Base-by-base conservation (phyloP, 2,329 filamentous ascomycete genomes). In the Ascochyta lentis region DNA sequence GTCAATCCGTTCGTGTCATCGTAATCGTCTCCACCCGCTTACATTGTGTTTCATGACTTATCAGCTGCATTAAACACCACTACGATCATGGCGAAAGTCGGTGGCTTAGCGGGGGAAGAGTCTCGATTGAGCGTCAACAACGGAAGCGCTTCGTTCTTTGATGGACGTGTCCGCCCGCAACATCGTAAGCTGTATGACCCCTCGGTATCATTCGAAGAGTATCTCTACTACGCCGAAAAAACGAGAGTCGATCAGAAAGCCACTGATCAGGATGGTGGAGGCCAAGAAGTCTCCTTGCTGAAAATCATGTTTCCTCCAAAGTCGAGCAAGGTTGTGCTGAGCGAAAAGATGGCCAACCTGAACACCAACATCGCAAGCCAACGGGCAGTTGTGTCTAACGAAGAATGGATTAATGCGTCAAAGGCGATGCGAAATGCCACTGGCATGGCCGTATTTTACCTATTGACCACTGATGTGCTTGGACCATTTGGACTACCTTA, bases 391-490 rank as follows among this genome's bases (percentile, higher is more conserved):
- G 61, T 70, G 27, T 61, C 60, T 6, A 72, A 76, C 26, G 60
- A 64, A 2, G 75, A 77, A 48, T 77, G 71, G 73, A 52, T 58
- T 10, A 58, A 71, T 35, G 75, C 75, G 22, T 66, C 67, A 3
- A 63, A 73, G 42, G 74, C 75, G 24, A 55, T 72, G 40, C 60
- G 74, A 9, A 76, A 71, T 22, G 74, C 75, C 5, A 69, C 64
- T 9, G 48, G 33, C 49, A 56, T 70, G 42, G 58, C 60, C 16
- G 42, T 73, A 46, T 81, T 81, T 65, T 82, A 78, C 60, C 64
- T 80, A 34, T 78, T 80, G 51, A 80, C 78, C 1, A 80, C 78
- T 3, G 77, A 80, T 53, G 72, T 78, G 24, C 67, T 78, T 1
- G 76, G 76, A 4, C 74, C 74, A 1, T 76, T 65, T 58, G 68